These are phyloP conservation scores for Fusarium sp. DNA, from an alignment of 2,329 filamentous ascomycete species.

Conservation along the genomic window DNA sequence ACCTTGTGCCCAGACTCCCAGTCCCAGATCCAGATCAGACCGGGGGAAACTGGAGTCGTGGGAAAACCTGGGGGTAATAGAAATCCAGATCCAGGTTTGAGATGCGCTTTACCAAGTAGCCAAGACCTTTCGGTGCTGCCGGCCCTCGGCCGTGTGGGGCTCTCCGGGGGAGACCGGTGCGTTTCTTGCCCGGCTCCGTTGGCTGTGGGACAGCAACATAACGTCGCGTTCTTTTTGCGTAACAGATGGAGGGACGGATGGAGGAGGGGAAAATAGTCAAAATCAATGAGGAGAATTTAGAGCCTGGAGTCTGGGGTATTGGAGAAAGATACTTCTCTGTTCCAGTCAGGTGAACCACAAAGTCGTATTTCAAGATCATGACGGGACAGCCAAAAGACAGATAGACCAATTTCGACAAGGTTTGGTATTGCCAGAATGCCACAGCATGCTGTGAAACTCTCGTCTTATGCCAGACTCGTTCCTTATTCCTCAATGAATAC, in stretches of 20 bases:
- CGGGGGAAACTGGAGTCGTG: conserved; percentile 39
- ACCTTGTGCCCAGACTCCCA: conserved; percentile 18
- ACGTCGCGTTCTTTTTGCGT: conserved; percentile 12
- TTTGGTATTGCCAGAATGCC: conserved; percentile 20
- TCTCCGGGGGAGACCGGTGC: conserved; percentile 43
- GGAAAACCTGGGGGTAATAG: conserved; percentile 54
- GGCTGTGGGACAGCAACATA: conserved; percentile 22
- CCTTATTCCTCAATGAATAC: conserved; percentile 27
- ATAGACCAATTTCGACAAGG: conserved; percentile 28
- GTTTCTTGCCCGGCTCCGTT: conserved; percentile 38
- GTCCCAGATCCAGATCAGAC: conserved; percentile 26
- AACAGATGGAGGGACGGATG: background rate
- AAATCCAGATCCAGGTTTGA: conserved; percentile 46
- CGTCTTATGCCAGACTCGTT: conserved; percentile 25
- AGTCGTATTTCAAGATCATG: background rate
- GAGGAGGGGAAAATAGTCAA: conserved; percentile 5
- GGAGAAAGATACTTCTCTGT: conserved; percentile 14
- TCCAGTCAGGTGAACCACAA: conserved; percentile 12
- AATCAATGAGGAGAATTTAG: conserved; percentile 9
- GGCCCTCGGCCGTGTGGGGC: conserved; percentile 46
- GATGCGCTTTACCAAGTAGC: conserved; percentile 15
- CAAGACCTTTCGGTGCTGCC: conserved; percentile 40
- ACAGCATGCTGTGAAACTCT: conserved; percentile 37
- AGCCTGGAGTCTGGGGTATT: conserved; percentile 35
- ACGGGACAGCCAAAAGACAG: conserved; percentile 5